Evolutionary conservation across 176 grass and related monocot species (phyloP).

Genomic region (Melocanna baccifera): DNA sequence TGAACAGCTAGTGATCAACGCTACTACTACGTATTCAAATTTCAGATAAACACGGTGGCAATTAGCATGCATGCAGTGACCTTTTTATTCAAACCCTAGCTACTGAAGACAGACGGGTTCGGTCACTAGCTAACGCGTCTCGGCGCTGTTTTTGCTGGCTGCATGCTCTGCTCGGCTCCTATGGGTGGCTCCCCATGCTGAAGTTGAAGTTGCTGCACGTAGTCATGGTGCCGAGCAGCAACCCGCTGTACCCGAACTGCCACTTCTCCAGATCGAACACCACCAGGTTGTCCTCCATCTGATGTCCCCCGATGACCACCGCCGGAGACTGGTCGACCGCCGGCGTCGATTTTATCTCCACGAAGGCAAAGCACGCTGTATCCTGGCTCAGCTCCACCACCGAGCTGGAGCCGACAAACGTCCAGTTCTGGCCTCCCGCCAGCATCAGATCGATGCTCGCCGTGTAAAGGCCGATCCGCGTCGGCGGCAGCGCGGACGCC

Average conservation of each 20-base stretch:
- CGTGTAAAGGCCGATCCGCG: constrained; percentile 10
- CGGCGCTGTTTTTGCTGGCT: too few relatives aligned
- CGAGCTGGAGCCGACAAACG: constrained; percentile 22
- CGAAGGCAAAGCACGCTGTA: constrained; percentile 25
- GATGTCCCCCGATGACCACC: constrained; percentile 20
- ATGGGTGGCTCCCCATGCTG: background rate
- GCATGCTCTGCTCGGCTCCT: too few relatives aligned
- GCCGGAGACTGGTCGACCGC: constrained; percentile 16
- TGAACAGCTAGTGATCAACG: too few relatives aligned
- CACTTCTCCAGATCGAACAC: constrained; percentile 31
- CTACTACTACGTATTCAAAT: background rate
- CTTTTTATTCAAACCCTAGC: background rate
- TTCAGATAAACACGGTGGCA: background rate
- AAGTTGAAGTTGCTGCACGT: constrained; percentile 38
- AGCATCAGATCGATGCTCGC: constrained; percentile 38
- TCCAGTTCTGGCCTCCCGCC: constrained; percentile 4
- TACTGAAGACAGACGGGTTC: background rate
- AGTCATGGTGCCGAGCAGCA: background rate
- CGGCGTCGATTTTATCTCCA: background rate
- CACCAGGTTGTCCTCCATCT: constrained; percentile 38
- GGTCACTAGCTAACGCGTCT: too few relatives aligned
- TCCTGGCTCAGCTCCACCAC: background rate
- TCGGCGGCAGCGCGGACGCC: background rate
- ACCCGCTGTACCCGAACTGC: constrained; percentile 19
- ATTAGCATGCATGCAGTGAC: background rate